Percentiles rank a stretch among this genome's conserved stretches.
These are phyloP conservation scores for Podospora fimiseda DNA, from an alignment of 495 filamentous ascomycete genomes.

Conservation along the genomic window DNA sequence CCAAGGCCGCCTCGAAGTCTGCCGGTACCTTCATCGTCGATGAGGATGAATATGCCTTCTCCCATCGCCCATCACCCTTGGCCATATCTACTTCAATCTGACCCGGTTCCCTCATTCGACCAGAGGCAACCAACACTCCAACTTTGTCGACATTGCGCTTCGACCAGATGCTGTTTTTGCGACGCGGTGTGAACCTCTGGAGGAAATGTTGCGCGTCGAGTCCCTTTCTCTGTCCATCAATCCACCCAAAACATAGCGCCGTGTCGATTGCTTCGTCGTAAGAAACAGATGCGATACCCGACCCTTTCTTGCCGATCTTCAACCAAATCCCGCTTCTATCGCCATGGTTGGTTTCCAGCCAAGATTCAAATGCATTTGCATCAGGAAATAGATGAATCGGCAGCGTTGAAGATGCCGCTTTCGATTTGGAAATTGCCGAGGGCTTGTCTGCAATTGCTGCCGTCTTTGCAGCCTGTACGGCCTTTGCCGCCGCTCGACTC, in stretches of 20 bases:
- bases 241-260: constrained; percentile 55
- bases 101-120: constrained; percentile 44
- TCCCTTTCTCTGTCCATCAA: constrained; percentile 47
- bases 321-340: constrained; percentile 45
- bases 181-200: constrained; percentile 50
- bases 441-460: not conserved
- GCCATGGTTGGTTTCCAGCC: constrained; percentile 36
- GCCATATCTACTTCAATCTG: constrained; percentile 45
- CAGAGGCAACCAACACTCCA: constrained; percentile 31
- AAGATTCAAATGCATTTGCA: constrained; percentile 28
- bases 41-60: constrained; percentile 45
- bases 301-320: constrained; percentile 48
- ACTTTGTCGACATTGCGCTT: constrained; percentile 41
- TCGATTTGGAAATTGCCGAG: not conserved
- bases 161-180: constrained; percentile 49
- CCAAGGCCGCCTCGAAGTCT: constrained; percentile 36
- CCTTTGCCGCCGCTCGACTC: not conserved
- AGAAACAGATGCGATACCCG: constrained; percentile 39
- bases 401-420: not conserved
- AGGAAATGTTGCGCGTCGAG: constrained; percentile 38
- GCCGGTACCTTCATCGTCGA: constrained; percentile 38
- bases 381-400: constrained; percentile 13
- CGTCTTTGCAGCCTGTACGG: not conserved
- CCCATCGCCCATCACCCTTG: constrained; percentile 51
- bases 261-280: constrained; percentile 48